These are phyloP conservation scores for Geotrichum restrictum DNA, from an alignment of 1,139 yeast genomes.

Conservation along the genomic window DNA sequence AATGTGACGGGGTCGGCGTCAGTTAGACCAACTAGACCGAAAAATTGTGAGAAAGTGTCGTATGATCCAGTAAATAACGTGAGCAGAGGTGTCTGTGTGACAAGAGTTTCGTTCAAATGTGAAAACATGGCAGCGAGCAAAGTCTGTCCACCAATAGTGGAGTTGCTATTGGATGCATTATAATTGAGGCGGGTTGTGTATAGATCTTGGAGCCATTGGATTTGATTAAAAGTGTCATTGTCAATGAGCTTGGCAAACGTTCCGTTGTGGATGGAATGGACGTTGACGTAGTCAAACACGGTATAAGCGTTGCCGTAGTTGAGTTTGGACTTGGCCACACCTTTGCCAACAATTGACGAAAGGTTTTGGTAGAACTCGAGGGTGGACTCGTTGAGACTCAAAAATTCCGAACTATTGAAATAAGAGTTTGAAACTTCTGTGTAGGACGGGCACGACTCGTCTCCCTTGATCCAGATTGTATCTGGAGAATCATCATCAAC, in stretches of 20 bases:
- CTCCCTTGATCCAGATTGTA: slow-evolving; percentile 43
- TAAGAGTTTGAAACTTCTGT: slow-evolving; percentile 35
- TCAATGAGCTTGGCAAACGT: slow-evolving; percentile 37
- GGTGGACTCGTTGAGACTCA: slow-evolving; percentile 36
- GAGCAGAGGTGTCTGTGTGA: slow-evolving; percentile 38
- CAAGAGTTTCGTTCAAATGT: slow-evolving; percentile 40
- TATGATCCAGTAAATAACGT: slow-evolving; percentile 45
- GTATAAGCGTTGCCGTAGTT: slow-evolving; percentile 41
- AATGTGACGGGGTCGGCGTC: slow-evolving; percentile 33
- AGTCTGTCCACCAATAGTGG: slow-evolving; percentile 43
- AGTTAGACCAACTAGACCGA: slow-evolving; percentile 39
- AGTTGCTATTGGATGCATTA: slow-evolving; percentile 33
- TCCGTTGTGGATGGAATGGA: slow-evolving; percentile 42
- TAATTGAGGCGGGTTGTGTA: slow-evolving; percentile 41
- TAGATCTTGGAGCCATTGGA: slow-evolving; percentile 40
- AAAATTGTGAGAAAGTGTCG: slow-evolving; percentile 43
- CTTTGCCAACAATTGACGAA: slow-evolving; percentile 26
- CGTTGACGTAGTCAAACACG: slow-evolving; percentile 42
- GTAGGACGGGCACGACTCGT: slow-evolving; percentile 41
- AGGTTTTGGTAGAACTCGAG: slow-evolving; percentile 40
- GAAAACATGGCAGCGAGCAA: slow-evolving; percentile 37
- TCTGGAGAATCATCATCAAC: slow-evolving; percentile 40
- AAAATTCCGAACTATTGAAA: slow-evolving; percentile 33
- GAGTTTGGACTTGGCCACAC: slow-evolving; percentile 32
- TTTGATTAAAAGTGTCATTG: slow-evolving; percentile 33